Evolutionary conservation across 306 rosid species (phyloP).

Genomic region (Gleditsia sinensis): DNA sequence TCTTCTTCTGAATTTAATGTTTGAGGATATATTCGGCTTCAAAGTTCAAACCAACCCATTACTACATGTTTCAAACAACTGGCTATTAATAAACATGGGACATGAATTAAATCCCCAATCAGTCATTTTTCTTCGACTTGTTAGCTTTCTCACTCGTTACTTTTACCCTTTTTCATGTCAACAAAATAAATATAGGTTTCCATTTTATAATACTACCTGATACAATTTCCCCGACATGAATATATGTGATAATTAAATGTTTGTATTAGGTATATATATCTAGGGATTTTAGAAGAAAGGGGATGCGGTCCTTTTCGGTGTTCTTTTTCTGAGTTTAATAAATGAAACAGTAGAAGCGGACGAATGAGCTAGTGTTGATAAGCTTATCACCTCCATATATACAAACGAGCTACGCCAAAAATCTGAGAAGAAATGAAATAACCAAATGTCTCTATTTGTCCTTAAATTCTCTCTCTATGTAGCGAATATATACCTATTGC

Average conservation of each 20-base stretch:
- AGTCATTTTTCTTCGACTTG: neutral
- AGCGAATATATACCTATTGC: neutral
- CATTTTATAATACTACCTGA: neutral
- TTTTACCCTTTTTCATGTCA: neutral
- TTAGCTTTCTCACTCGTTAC: neutral
- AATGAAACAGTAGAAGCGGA: neutral
- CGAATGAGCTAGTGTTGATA: neutral
- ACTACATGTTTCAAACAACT: neutral
- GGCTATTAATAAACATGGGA: neutral
- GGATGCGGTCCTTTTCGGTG: neutral
- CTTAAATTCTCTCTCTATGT: neutral
- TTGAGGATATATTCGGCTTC: constrained; percentile 28
- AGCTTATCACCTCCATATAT: neutral
- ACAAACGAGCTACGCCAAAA: neutral
- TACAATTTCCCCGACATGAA: constrained; percentile 2
- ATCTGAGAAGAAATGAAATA: neutral
- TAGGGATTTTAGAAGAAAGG: constrained; percentile 1
- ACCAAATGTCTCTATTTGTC: neutral
- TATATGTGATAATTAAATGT: neutral
- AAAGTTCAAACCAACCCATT: constrained; percentile 5
- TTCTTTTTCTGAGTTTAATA: constrained; percentile 24
- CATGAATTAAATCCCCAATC: neutral
- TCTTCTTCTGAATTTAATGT: constrained; percentile 6
- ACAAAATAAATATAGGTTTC: neutral
- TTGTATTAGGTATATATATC: neutral